These are phyloP conservation scores for Plasmodium knowlesi DNA, from an alignment of 169 alveolate genomes.

Conservation along the genomic window DNA sequence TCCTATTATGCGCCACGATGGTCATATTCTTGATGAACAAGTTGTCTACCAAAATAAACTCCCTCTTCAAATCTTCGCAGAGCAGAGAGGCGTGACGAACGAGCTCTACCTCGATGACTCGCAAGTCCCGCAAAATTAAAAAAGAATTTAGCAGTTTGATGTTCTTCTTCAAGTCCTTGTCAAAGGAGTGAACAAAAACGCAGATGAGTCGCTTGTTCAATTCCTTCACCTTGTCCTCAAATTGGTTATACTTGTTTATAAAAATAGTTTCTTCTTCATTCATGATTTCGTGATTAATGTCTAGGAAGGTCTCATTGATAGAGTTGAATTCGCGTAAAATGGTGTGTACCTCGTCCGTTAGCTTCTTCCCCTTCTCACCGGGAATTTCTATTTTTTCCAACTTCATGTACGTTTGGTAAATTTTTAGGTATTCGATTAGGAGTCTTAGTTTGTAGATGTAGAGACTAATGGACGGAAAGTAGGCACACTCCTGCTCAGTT, in stretches of 20 bases:
- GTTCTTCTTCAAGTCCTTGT: slow-evolving; percentile 40
- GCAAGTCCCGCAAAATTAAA: slow-evolving; percentile 48
- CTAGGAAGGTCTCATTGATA: slow-evolving; percentile 56
- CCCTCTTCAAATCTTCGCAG: slow-evolving; percentile 39
- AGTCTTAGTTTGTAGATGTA: slow-evolving; percentile 40
- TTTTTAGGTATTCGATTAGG: slow-evolving; percentile 54
- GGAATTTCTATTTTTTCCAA: slow-evolving; percentile 72
- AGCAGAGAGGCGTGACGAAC: slow-evolving; percentile 49
- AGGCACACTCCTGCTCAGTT: slow-evolving; percentile 50
- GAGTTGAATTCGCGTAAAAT: slow-evolving; percentile 25
- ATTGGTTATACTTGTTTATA: slow-evolving; percentile 73
- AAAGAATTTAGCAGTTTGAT: slow-evolving; percentile 48
- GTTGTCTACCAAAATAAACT: slow-evolving; percentile 54
- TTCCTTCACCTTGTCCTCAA: slow-evolving; percentile 52
- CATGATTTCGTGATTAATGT: slow-evolving; percentile 76
- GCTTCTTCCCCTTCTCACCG: slow-evolving; percentile 64
- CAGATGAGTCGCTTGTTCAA: slow-evolving; percentile 33
- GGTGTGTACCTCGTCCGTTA: slow-evolving; percentile 57
- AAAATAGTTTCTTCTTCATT: slow-evolving; percentile 76
- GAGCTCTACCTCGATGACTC: slow-evolving; percentile 39
- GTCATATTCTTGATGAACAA: slow-evolving; percentile 56
- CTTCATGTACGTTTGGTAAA: slow-evolving; percentile 65
- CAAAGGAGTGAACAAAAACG: slow-evolving; percentile 48
- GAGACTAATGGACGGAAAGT: slow-evolving; percentile 44
- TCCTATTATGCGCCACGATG: slow-evolving; percentile 34